Base-by-base conservation (phyloP, 1,284 basidiomycete species). In the Puccinia polysora region DNA sequence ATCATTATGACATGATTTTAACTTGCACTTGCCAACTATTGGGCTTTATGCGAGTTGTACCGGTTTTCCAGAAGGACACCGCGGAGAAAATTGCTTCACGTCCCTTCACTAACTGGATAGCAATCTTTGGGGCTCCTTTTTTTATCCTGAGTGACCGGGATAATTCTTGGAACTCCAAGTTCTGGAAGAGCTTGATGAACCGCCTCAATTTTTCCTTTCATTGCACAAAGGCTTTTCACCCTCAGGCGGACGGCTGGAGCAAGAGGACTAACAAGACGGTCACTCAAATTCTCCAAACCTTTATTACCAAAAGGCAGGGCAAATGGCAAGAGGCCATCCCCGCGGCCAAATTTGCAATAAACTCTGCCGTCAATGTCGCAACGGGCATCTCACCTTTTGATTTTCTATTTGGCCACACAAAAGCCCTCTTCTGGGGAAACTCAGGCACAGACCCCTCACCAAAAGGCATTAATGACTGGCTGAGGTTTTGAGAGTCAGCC, bases 361-460 rank as follows among this genome's bases (percentile, higher is more conserved):
- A 76, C 63, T 25, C 49, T n/a, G 55, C 69, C 4, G 15, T 45
- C 23, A 76, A 76, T 55, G 58, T 49, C 2, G 65, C 75, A n/a
- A 76, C 74, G 2, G 63, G 75, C n/a, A 18, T 38, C 6, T 43
- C 74, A 7, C 74, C 73, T 14, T 76, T 75, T 38, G 68, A 75
- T n/a, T 32, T 76, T 10, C 60, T 71, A 2, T 53, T 68, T 23
- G 74, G 74, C 38, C 64, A 43, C 40, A 43, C n/a, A n/a, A n/a
- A n/a, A n/a, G n/a, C n/a, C n/a, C n/a, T n/a, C n/a, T n/a, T n/a
- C n/a, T n/a, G n/a, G n/a, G n/a, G n/a, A n/a, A n/a, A n/a, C n/a
- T n/a, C n/a, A n/a, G n/a, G n/a, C n/a, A n/a, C n/a, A n/a, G n/a
- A n/a, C n/a, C n/a, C n/a, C n/a, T n/a, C n/a, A n/a, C n/a, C n/a